Base-by-base conservation (phyloP, 345 rosid genomes). In the Rhodamnia rubescens region DNA sequence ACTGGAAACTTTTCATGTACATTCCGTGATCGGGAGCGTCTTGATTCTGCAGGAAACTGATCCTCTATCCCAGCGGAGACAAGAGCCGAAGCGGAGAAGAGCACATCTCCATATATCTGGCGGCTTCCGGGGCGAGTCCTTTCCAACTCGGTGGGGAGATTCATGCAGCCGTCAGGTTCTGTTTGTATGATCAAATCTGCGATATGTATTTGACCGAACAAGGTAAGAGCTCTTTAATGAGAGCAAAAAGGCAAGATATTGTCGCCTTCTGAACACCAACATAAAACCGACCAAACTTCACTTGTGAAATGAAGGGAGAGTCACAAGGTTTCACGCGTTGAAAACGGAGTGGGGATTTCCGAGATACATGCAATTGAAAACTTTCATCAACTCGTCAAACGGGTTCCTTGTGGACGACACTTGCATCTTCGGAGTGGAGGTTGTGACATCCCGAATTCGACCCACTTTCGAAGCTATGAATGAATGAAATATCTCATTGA, bases 391-490 rank as follows among this genome's bases (percentile, higher is more conserved):
- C 16, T 26, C 83, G 11, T 86, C 83, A 2, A 54, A 78, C 14
- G 85, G 85, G 22, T 86, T 83, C 82, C 85, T 86, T 29, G 58
- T 83, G 15, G 51, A 86, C 42, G 88, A 83, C 49, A 54, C 29
- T 11, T 86, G 88, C 74, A 26, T n/a, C 0, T 83, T 83, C 54
- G 88, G 88, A 7, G 85, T 57, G 0, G 88, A 78, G 74, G n/a
- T n/a, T n/a, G n/a, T n/a, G n/a, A n/a, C n/a, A n/a, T n/a, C n/a
- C n/a, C n/a, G n/a, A n/a, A n/a, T n/a, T n/a, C n/a, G n/a, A n/a
- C n/a, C n/a, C n/a, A n/a, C n/a, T n/a, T n/a, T n/a, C n/a, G n/a
- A n/a, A n/a, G n/a, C n/a, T n/a, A n/a, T n/a, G n/a, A n/a, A n/a
- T n/a, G n/a, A n/a, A n/a, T n/a, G n/a, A n/a, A n/a, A n/a, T n/a